Evolutionary conservation across 1,284 basidiomycete species (phyloP).

Genomic region (Ganoderma leucocontextum): DNA sequence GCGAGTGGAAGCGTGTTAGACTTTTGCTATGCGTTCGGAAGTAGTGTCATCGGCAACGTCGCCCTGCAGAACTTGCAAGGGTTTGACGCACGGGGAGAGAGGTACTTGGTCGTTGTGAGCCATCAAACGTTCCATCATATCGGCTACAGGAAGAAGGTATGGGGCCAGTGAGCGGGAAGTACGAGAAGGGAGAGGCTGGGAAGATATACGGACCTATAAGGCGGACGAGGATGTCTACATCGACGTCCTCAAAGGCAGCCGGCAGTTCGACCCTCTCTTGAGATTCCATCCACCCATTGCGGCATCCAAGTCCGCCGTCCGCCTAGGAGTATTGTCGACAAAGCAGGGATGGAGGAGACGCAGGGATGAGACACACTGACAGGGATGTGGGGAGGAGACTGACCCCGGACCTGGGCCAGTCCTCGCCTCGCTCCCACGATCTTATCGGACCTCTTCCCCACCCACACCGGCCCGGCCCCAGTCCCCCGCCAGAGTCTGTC

Average conservation of each 20-base stretch:
- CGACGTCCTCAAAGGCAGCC: slow-evolving; percentile 77
- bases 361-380: slow-evolving; percentile 6
- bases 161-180: slow-evolving; percentile 20
- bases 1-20: slow-evolving; percentile 93
- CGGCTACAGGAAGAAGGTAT: slow-evolving; percentile 57
- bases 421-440: neutral
- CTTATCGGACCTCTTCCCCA: neutral
- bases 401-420: neutral
- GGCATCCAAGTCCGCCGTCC: slow-evolving; percentile 45
- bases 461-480: slow-evolving; percentile 8
- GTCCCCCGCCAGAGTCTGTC: slow-evolving; percentile 22
- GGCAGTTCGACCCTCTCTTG: slow-evolving; percentile 78
- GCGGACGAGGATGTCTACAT: slow-evolving; percentile 82
- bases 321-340: slow-evolving; percentile 31
- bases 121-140: slow-evolving; percentile 94
- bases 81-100: slow-evolving; percentile 71
- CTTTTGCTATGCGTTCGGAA: slow-evolving; percentile 61
- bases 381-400: neutral
- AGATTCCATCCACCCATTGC: slow-evolving; percentile 85
- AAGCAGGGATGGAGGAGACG: slow-evolving; percentile 29
- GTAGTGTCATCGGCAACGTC: slow-evolving; percentile 32
- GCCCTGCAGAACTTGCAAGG: slow-evolving; percentile 32
- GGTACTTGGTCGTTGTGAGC: slow-evolving; percentile 94
- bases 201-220: slow-evolving; percentile 75
- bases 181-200: slow-evolving; percentile 14